Conservation (phyloP, 805 yeast species). For the Candida dendrica region DNA sequence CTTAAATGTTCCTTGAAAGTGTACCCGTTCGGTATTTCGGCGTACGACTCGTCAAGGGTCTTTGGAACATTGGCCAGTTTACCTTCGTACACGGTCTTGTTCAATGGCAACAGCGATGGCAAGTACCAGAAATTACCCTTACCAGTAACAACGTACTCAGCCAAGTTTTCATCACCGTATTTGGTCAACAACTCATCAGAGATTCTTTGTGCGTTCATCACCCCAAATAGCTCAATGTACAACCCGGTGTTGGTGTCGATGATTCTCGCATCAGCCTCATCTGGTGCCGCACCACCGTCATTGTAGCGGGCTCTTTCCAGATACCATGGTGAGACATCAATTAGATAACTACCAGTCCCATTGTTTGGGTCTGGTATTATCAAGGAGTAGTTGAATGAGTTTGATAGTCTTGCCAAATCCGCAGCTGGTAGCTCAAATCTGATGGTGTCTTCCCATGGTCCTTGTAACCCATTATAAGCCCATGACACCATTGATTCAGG, state of each 20-base stretch:
- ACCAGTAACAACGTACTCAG: slow-evolving; percentile 27
- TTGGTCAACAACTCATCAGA: slow-evolving; percentile 8
- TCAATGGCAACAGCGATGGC: slow-evolving; percentile 46
- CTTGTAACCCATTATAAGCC: slow-evolving; percentile 40
- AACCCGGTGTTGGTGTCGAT: slow-evolving; percentile 54
- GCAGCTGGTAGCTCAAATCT: slow-evolving; percentile 45
- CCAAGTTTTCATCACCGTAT: slow-evolving; percentile 7
- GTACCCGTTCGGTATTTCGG: slow-evolving; percentile 20
- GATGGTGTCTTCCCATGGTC: slow-evolving; percentile 47
- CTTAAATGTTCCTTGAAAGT: slow-evolving; percentile 28
- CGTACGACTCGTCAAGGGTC: slow-evolving; percentile 32
- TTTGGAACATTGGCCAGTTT: slow-evolving; percentile 39
- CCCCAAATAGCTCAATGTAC: slow-evolving; percentile 53
- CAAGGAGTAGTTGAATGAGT: slow-evolving; percentile 38
- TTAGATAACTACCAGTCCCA: slow-evolving; percentile 35
- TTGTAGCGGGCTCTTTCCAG: slow-evolving; percentile 41
- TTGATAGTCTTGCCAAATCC: slow-evolving; percentile 39
- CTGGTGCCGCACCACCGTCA: slow-evolving; percentile 37
- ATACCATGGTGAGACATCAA: slow-evolving; percentile 45
- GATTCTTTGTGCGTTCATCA: slow-evolving; percentile 17
- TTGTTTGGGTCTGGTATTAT: slow-evolving; percentile 37
- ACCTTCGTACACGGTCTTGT: slow-evolving; percentile 54
- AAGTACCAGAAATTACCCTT: slow-evolving; percentile 39
- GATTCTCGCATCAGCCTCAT: slow-evolving; percentile 45
- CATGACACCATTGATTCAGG: slow-evolving; percentile 44